Percentiles rank a stretch among this genome's conserved stretches.
phyloP scores from a whole-genome alignment of 176 grass and related monocot species.

The Panicum miliaceum region DNA sequence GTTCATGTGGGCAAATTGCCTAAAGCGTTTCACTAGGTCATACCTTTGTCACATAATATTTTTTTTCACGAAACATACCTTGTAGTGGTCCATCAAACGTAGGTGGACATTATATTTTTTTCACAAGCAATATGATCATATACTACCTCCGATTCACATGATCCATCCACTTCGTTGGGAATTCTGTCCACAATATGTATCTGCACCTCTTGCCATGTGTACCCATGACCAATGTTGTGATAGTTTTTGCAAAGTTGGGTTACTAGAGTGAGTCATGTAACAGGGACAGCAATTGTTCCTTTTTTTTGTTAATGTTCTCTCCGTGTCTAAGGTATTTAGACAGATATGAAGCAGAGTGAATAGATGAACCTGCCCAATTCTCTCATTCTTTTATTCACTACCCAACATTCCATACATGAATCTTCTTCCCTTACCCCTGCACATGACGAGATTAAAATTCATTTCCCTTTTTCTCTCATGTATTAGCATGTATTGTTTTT shows the following conservation, averaged over 20 bases:
- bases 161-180: neutral
- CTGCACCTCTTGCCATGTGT: slow-evolving; percentile 21
- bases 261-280: slow-evolving; percentile 8
- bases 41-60: neutral
- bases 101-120: slow-evolving; percentile 11
- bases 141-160: slow-evolving; percentile 11
- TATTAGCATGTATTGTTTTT: too few species aligned
- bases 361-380: neutral
- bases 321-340: neutral
- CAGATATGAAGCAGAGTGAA: neutral
- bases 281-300: neutral
- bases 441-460: neutral
- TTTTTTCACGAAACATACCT: neutral
- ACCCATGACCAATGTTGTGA: neutral
- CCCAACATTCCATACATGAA: neutral
- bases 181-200: neutral
- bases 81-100: neutral
- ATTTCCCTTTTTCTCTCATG: neutral
- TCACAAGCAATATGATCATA: neutral
- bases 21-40: neutral
- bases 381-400: slow-evolving; percentile 6
- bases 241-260: slow-evolving; percentile 7
- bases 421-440: neutral
- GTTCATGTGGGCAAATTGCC: neutral
- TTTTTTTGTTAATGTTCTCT: neutral